Conservation (phyloP, 331 rosid genomes). For the Saraca asoca region DNA sequence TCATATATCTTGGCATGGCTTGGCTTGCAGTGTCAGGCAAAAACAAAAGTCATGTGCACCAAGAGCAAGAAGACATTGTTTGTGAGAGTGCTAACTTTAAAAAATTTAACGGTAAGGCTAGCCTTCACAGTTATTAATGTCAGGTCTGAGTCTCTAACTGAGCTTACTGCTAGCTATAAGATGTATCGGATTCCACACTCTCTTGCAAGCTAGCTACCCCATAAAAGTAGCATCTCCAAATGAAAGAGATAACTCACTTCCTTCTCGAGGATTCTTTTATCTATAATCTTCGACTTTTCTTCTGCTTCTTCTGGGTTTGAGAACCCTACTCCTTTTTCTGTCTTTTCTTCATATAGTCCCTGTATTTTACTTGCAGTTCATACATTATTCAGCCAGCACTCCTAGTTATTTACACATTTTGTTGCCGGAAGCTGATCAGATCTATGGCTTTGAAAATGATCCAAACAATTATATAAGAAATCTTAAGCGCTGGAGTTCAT, state of each 20-base stretch:
- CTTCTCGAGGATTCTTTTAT: slow-evolving; percentile 26
- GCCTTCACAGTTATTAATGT: slow-evolving; percentile 48
- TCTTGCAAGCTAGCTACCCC: slow-evolving; percentile 8
- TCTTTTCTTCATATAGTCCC: neutral
- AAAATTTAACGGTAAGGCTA: slow-evolving; percentile 7
- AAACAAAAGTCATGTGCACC: slow-evolving; percentile 62
- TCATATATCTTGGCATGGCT: slow-evolving; percentile 39
- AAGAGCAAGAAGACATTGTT: slow-evolving; percentile 34
- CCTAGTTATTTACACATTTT: too few species aligned
- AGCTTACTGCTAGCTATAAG: slow-evolving; percentile 25
- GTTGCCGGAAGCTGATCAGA: neutral
- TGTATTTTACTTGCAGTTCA: neutral
- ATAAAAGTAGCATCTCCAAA: slow-evolving; percentile 44
- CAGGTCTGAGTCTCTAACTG: slow-evolving; percentile 42
- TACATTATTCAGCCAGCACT: too few species aligned
- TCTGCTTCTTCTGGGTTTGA: slow-evolving; percentile 19
- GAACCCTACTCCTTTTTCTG: slow-evolving; percentile 20
- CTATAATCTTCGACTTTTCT: slow-evolving; percentile 27
- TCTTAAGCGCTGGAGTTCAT: slow-evolving; percentile 16
- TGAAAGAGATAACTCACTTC: slow-evolving; percentile 39
- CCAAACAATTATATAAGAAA: slow-evolving; percentile 1
- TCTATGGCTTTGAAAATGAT: neutral
- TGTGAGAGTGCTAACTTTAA: slow-evolving; percentile 52
- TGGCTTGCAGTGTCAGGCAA: slow-evolving; percentile 70
- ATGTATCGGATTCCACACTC: slow-evolving; percentile 33